Conservation (phyloP, 148 eudicot genomes). For the Rhododendron ferrugineum region DNA sequence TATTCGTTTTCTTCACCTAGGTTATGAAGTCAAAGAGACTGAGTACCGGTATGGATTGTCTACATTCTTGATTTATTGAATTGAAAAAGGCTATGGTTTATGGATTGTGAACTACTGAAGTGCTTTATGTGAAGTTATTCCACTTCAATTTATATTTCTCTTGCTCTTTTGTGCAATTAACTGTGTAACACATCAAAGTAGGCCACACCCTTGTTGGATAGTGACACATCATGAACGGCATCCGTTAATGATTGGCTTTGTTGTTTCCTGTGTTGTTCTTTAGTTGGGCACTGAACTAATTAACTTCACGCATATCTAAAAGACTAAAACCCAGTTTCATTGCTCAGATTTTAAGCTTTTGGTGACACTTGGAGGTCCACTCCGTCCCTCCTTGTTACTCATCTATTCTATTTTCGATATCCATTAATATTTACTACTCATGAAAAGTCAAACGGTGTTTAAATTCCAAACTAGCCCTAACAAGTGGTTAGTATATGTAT, state of each 20-base stretch:
- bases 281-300: not conserved
- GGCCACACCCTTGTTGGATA: not conserved
- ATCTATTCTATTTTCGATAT: not conserved
- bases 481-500: not conserved
- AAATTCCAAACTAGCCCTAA: not conserved
- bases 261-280: not conserved
- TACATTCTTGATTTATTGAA: not conserved
- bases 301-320: not conserved
- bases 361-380: not conserved
- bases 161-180: not conserved
- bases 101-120: not conserved
- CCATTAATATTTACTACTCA: not conserved
- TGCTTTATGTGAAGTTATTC: not conserved
- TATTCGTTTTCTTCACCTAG: slow-evolving; percentile 61
- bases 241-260: not conserved
- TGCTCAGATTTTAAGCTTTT: not conserved
- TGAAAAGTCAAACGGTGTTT: not conserved
- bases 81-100: not conserved
- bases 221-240: not conserved
- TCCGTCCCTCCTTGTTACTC: not conserved
- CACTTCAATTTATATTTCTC: not conserved
- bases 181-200: not conserved
- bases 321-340: not conserved
- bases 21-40: slow-evolving; percentile 54
- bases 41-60: slow-evolving; percentile 61